Evolutionary conservation across 164 flowering plant genomes (phyloP).

Genomic region (Vitis amurensis): DNA sequence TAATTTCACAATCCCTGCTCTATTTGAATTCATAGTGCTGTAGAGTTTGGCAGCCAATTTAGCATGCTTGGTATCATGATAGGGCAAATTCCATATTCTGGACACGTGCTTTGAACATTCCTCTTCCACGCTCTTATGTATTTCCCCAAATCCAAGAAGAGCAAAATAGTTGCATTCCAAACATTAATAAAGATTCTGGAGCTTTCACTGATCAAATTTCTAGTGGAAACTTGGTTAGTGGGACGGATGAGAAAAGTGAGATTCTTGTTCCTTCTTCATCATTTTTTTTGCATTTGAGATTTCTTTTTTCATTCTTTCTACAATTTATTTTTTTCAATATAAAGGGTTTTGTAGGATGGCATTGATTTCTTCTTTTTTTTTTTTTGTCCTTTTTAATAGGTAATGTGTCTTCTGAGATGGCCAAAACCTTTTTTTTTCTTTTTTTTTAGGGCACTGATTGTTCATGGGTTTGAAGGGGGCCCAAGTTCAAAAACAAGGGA

Average conservation of each 20-base stretch:
- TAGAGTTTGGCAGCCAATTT: constrained; percentile 7
- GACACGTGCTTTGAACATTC: constrained; percentile 91
- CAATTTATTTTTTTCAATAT: neutral
- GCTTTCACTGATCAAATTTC: constrained; percentile 23
- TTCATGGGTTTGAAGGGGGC: constrained; percentile 18
- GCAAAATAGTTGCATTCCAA: constrained; percentile 21
- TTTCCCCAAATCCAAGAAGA: constrained; percentile 54
- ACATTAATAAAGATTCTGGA: constrained; percentile 16
- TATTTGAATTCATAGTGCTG: neutral
- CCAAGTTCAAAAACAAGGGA: too few relatives aligned
- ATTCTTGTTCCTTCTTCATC: constrained; percentile 1
- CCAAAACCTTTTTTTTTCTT: neutral
- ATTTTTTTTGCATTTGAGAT: neutral
- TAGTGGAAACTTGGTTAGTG: constrained; percentile 19
- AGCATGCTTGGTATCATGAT: constrained; percentile 13
- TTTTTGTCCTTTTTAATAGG: neutral
- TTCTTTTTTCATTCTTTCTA: neutral
- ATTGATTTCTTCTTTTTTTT: neutral
- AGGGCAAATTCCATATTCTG: constrained; percentile 98
- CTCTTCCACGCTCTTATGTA: constrained; percentile 77
- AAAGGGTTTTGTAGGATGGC: neutral
- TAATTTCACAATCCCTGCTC: neutral
- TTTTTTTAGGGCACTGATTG: constrained; percentile 20
- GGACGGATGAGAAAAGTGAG: constrained; percentile 37
- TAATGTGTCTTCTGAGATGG: neutral